Base-by-base conservation (phyloP, 2,329 filamentous ascomycete species). In the Stagonosporopsis cucurbitacearum region DNA sequence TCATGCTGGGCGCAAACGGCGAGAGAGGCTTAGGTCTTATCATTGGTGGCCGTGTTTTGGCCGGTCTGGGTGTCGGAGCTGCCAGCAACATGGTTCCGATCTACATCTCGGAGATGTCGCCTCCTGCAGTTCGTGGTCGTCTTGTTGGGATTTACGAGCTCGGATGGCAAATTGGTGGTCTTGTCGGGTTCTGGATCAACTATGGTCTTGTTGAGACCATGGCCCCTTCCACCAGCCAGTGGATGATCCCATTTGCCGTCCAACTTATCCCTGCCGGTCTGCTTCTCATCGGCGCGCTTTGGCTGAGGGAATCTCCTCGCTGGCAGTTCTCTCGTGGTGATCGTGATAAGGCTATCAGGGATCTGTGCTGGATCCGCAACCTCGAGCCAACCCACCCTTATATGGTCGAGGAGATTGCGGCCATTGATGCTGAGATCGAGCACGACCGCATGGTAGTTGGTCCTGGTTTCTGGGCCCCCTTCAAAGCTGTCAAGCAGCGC, bases 401-500 rank as follows among this genome's bases (percentile, higher is more conserved):
- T 71, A 88, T 93, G 55, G 77, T 88, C 1, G 89, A 93, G 70
- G 90, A 93, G 73, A 80, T 93, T 22, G 81, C 82, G 52, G 86
- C 83, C 59, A 88, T 93, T 58, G 88, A 92, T 47, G 81, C 83
- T 15, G 88, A 90, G 12, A 77, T 92, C 17, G 87, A 91, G 59
- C 77, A 85, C 17, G 88, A 88, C 74, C 79, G 83, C 41, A 70
- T 78, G 2, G 82, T 84, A 26, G 84, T 91, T 41, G 89, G 89
- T 8, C 75, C 84, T 15, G 89, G 89, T 3, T 92, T 92, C 80
- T 91, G 86, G 86, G 87, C 88, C 35, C 71, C 69, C 1, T 73
- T 72, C 50, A 64, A 52, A 44, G 68, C 67, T 28, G 62, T 67
- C 50, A 73, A 69, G 52, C 58, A 71, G 62, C 79, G 77, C 54